These are phyloP conservation scores for Sporisorium sorghi DNA, from an alignment of 1,284 basidiomycete species.

Conservation along the genomic window DNA sequence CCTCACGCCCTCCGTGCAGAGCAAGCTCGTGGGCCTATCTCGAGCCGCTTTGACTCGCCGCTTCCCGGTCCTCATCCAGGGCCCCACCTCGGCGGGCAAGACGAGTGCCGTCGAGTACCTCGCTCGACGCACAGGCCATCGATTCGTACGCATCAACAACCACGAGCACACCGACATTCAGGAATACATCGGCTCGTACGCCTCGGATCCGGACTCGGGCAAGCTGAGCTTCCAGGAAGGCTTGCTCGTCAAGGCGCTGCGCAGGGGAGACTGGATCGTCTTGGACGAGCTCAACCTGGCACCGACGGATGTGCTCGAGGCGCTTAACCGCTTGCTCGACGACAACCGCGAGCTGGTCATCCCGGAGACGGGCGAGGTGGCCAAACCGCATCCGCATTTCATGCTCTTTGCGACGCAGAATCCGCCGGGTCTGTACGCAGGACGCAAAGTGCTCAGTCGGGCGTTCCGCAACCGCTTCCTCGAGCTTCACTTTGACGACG, in stretches of 20 bases:
- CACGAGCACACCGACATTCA: conserved; percentile 99
- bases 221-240: conserved; percentile 96
- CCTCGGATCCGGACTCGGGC: conserved; percentile 89
- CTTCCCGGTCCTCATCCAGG: conserved; percentile 96
- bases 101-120: conserved; percentile 97
- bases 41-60: conserved; percentile 88
- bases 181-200: conserved; percentile 96
- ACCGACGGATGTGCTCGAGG: conserved; percentile 97
- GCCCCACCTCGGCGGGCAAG: conserved; percentile 96
- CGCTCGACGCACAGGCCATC: conserved; percentile 90
- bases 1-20: conserved; percentile 95
- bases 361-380: conserved; percentile 94
- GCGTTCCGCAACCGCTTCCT: conserved; percentile 99
- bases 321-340: conserved; percentile 93
- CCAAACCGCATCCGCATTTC: conserved; percentile 93
- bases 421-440: conserved; percentile 95
- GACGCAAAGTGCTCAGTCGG: conserved; percentile 91
- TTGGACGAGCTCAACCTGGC: conserved; percentile 97
- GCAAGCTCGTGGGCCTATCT: conserved; percentile 90
- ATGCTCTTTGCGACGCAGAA: conserved; percentile 99
- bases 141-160: conserved; percentile 98
- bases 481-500: conserved; percentile 97
- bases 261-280: conserved; percentile 96
- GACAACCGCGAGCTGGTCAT: conserved; percentile 97
- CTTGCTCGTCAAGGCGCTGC: conserved; percentile 85